Evolutionary conservation across 345 rosid genomes (phyloP).

Genomic region (Lumnitzera littorea): DNA sequence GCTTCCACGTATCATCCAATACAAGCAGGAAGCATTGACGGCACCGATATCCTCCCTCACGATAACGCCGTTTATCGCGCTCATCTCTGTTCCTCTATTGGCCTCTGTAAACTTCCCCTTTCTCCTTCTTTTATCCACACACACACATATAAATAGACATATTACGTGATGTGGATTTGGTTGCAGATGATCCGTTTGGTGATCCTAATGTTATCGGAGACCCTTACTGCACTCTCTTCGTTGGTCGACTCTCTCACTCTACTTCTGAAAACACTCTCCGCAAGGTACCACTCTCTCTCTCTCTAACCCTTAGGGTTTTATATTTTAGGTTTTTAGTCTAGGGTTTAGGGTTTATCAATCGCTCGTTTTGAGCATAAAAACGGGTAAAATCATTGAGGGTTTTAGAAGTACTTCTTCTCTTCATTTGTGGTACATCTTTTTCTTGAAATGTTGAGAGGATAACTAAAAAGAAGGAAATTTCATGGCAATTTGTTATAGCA

Average conservation of each 20-base stretch:
- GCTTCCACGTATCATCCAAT: constrained; percentile 88
- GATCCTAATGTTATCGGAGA: constrained; percentile 72
- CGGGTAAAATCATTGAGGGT: too few species aligned
- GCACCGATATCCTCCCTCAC: constrained; percentile 75
- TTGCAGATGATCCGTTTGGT: constrained; percentile 71
- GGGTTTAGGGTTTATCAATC: too few species aligned
- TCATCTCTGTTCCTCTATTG: constrained; percentile 37
- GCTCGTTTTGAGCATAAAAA: too few species aligned
- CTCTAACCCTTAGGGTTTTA: not conserved
- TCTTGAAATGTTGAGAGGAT: too few species aligned
- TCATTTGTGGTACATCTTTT: too few species aligned
- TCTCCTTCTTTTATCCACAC: not conserved
- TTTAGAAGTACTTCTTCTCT: too few species aligned
- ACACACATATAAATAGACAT: too few species aligned
- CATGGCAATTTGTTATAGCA: too few species aligned
- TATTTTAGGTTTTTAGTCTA: too few species aligned
- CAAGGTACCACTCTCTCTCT: constrained; percentile 29
- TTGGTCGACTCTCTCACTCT: constrained; percentile 69
- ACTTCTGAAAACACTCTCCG: constrained; percentile 61
- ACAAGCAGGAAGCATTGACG: constrained; percentile 93
- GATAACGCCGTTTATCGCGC: constrained; percentile 30
- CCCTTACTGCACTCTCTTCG: constrained; percentile 73
- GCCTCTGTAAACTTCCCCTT: constrained; percentile 44
- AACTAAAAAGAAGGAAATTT: too few species aligned
- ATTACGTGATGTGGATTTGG: not conserved